Base-by-base conservation (phyloP, 805 yeast species). In the Barnettozyma pratensis region DNA sequence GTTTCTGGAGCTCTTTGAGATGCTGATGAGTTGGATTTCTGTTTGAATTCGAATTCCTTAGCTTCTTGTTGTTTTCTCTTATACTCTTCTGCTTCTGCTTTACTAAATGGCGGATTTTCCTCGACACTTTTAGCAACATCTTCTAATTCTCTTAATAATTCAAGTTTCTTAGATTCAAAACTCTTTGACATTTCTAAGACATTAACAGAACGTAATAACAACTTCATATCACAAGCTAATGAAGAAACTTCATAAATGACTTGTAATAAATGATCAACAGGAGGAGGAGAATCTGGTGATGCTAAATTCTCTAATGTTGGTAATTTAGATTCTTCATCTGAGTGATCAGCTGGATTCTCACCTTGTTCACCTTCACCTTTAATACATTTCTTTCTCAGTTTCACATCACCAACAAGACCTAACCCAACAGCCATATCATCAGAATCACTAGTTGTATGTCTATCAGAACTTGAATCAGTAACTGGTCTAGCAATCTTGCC, bases 201-300 rank as follows among this genome's bases (percentile, higher is more conserved):
- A 58, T 81, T 81, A 50, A 73, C 62, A 0, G 83, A 74, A 46
- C 86, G 67, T 42, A 81, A 58, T 73, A 84, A 74, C 50, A 86
- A 63, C 56, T 82, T 81, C 66, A 81, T 70, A 58, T 86, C 92
- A 51, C 81, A 76, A 0, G 79, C 79, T 39, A 83, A 62, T 0
- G 81, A 77, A 1, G 85, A 81, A 5, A 79, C 68, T 54, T 86
- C 87, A 56, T 77, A 79, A 40, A 85, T 75, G 41, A 80, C 62
- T 50, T 81, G 83, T 39, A 86, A 70, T 6, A 80, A 69, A 40
- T 69, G 65, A 50, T 78, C 82, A 11, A 76, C 69, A 5, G 89
- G 82, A 11, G 79, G 72, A 3, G 79, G 75, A 0, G 85, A 70
- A 45, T 73, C 69, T 2, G 83, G 78, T 0, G 81, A 73, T 0